A percentile compares a stretch with the other conserved stretches of the same genome.
Evolutionary conservation across 345 rosid genomes (phyloP).

Genomic region (Kernera saxatilis): DNA sequence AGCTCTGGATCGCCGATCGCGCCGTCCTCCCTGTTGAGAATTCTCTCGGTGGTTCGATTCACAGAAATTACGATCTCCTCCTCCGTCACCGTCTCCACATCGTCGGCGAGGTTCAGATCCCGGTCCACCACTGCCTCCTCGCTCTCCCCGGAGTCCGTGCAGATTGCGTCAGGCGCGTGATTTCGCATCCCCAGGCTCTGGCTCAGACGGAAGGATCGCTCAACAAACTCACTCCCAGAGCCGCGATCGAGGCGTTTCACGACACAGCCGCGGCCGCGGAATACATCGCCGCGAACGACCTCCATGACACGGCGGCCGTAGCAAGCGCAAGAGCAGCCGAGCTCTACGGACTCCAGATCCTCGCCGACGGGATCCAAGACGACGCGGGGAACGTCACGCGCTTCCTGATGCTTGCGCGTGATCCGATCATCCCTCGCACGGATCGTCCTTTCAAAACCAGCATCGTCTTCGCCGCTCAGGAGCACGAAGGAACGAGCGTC

Average conservation of each 20-base stretch:
- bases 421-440: conserved; percentile 87
- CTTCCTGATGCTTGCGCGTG: conserved; percentile 93
- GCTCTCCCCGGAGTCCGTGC: conserved; percentile 82
- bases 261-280: conserved; percentile 97
- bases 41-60: conserved; percentile 94
- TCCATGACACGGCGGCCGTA: conserved; percentile 63
- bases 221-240: conserved; percentile 68
- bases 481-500: conserved; percentile 82
- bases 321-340: conserved; percentile 77
- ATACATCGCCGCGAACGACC: conserved; percentile 63
- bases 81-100: conserved; percentile 96
- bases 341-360: conserved; percentile 64
- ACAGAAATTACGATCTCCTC: conserved; percentile 86
- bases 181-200: conserved; percentile 94
- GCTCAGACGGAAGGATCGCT: conserved; percentile 84
- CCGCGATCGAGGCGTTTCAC: conserved; percentile 83
- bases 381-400: conserved; percentile 89
- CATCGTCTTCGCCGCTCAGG: conserved; percentile 93
- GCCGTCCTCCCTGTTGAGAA: conserved; percentile 92
- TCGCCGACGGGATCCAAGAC: conserved; percentile 67
- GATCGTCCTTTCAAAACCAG: conserved; percentile 97
- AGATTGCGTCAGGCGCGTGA: conserved; percentile 72
- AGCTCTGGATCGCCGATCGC: conserved; percentile 98
- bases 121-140: conserved; percentile 92
- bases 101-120: conserved; percentile 89